Conservation (phyloP, 495 filamentous ascomycete species). For the Penicillium maclennaniae region DNA sequence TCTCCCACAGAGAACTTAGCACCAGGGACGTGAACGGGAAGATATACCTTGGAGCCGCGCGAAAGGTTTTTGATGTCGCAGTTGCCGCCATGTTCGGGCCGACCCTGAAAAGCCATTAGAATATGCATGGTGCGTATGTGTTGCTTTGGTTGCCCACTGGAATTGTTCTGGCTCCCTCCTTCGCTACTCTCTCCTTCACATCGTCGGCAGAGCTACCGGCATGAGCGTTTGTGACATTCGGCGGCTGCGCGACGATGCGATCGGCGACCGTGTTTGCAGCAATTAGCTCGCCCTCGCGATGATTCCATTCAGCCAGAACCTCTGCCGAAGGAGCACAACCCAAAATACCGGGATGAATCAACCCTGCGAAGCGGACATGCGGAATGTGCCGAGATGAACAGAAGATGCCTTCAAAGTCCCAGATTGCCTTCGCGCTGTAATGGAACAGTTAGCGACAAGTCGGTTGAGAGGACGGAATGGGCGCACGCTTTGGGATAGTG, state of each 20-base stretch:
- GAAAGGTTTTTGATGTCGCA: slow-evolving; percentile 91
- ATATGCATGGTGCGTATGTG: background rate
- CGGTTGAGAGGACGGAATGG: too few species aligned
- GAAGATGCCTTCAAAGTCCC: slow-evolving; percentile 96
- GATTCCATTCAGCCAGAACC: slow-evolving; percentile 73
- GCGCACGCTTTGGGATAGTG: slow-evolving; percentile 75
- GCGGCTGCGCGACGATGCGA: slow-evolving; percentile 78
- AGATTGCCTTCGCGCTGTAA: slow-evolving; percentile 86
- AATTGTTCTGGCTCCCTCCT: slow-evolving; percentile 86
- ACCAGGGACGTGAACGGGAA: slow-evolving; percentile 80
- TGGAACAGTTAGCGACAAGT: background rate
- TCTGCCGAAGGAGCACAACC: slow-evolving; percentile 80
- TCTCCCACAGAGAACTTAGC: slow-evolving; percentile 94
- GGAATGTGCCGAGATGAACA: slow-evolving; percentile 90
- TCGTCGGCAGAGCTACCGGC: slow-evolving; percentile 61
- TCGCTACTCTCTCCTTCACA: slow-evolving; percentile 68
- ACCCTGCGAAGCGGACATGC: slow-evolving; percentile 79
- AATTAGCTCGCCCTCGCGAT: slow-evolving; percentile 75
- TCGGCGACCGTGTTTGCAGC: slow-evolving; percentile 56
- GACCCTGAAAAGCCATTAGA: slow-evolving; percentile 27
- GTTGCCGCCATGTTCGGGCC: slow-evolving; percentile 58
- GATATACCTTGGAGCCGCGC: slow-evolving; percentile 81
- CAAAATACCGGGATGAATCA: slow-evolving; percentile 92
- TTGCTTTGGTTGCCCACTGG: slow-evolving; percentile 45
- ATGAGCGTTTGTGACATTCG: slow-evolving; percentile 66